A percentile compares a stretch with the other conserved stretches of the same genome.
phyloP scores from a whole-genome alignment of 352 stramenopile genomes.

The Blastocystis sp. region DNA sequence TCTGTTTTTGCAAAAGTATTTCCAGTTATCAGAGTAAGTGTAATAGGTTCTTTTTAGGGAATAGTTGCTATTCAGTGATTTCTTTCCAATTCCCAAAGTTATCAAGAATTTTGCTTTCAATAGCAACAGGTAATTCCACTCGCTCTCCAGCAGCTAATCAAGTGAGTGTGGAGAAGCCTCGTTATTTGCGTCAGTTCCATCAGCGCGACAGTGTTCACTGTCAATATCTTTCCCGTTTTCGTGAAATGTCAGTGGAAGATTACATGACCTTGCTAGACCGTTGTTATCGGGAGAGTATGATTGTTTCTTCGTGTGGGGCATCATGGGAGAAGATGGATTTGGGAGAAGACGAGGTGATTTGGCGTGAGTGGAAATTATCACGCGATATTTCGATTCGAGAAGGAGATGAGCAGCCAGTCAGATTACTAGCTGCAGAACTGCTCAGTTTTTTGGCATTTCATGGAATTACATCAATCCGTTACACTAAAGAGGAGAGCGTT shows the following conservation, averaged over 20 bases:
- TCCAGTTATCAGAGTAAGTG: not conserved
- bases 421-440: not conserved
- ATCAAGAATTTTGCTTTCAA: not conserved
- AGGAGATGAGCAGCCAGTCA: not conserved
- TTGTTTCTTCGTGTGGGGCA: not conserved
- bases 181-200: not conserved
- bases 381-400: not conserved
- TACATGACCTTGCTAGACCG: not conserved
- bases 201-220: not conserved
- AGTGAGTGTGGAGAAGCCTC: not conserved
- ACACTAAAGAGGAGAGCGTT: not conserved
- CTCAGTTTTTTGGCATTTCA: not conserved
- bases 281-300: not conserved
- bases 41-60: not conserved
- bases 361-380: not conserved
- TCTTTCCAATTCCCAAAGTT: not conserved
- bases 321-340: not conserved
- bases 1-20: not conserved
- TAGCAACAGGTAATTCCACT: not conserved
- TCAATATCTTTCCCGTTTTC: not conserved
- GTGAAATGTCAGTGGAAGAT: not conserved
- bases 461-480: not conserved
- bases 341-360: not conserved
- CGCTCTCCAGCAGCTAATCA: not conserved
- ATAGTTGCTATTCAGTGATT: not conserved